phyloP scores from a whole-genome alignment of 345 rosid genomes.

The Dipteronia sinensis region DNA sequence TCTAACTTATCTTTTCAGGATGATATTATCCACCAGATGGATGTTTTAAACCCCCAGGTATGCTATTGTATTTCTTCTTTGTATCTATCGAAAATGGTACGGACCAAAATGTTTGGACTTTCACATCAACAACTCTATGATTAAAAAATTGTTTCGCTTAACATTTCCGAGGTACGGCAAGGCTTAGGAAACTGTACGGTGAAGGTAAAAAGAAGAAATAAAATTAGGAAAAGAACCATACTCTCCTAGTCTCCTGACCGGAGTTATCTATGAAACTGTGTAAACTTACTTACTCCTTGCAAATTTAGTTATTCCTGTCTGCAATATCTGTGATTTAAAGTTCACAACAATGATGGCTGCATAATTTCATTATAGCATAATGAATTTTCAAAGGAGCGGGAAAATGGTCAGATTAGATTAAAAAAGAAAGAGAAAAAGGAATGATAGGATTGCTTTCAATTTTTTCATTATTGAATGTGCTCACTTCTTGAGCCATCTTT shows the following conservation, averaged over 20 bases:
- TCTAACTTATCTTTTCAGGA: conserved; percentile 48
- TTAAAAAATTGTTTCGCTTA: background rate
- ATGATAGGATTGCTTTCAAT: background rate
- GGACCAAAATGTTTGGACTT: background rate
- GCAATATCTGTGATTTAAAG: background rate
- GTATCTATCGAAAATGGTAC: background rate
- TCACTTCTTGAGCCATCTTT: background rate
- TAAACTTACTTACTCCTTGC: background rate
- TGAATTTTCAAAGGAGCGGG: background rate
- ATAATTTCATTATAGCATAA: background rate
- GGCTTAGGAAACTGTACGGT: background rate
- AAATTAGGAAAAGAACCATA: background rate
- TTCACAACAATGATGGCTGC: background rate
- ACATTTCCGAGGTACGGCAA: background rate
- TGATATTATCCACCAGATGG: conserved; percentile 59
- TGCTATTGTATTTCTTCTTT: conserved; percentile 17
- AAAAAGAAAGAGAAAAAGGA: background rate
- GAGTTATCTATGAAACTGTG: background rate
- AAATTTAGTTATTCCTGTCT: background rate
- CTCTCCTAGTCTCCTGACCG: background rate
- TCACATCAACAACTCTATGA: background rate
- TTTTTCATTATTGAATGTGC: background rate
- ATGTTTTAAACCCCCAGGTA: conserved; percentile 93
- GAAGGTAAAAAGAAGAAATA: background rate
- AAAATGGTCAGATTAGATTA: background rate